These are phyloP conservation scores for Malassezia caprae DNA, from an alignment of 1,284 basidiomycete species.

Conservation along the genomic window DNA sequence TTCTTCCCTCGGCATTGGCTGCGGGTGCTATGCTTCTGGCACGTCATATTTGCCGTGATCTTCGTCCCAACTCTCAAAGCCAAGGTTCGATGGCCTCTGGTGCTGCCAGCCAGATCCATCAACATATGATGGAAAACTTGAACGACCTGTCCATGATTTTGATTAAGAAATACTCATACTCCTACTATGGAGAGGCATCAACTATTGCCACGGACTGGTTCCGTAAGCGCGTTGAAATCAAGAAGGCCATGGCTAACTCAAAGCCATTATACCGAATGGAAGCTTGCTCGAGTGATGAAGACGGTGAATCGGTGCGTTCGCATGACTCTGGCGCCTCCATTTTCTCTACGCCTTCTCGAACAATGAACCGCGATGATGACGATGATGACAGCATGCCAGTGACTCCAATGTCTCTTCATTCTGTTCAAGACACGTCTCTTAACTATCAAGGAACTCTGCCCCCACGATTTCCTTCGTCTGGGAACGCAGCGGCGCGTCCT, in stretches of 20 bases:
- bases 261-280: slow-evolving; percentile 14
- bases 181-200: slow-evolving; percentile 86
- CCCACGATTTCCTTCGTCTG: background rate
- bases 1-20: slow-evolving; percentile 74
- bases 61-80: slow-evolving; percentile 18
- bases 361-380: slow-evolving; percentile 40
- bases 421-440: slow-evolving; percentile 25
- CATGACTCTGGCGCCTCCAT: slow-evolving; percentile 34
- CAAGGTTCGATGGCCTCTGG: slow-evolving; percentile 3
- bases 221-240: slow-evolving; percentile 29
- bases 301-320: slow-evolving; percentile 34
- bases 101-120: slow-evolving; percentile 28
- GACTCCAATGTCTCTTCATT: slow-evolving; percentile 43
- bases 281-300: slow-evolving; percentile 21
- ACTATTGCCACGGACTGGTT: slow-evolving; percentile 86
- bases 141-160: slow-evolving; percentile 83
- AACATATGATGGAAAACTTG: slow-evolving; percentile 69
- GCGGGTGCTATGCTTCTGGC: slow-evolving; percentile 77
- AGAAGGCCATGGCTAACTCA: slow-evolving; percentile 19
- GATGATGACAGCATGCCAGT: slow-evolving; percentile 43
- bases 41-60: slow-evolving; percentile 58
- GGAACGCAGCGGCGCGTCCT: background rate
- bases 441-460: background rate
- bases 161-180: slow-evolving; percentile 92
- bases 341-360: slow-evolving; percentile 43